Base-by-base conservation (phyloP, 495 filamentous ascomycete species). In the Paragyromitra xinjiangensis region DNA sequence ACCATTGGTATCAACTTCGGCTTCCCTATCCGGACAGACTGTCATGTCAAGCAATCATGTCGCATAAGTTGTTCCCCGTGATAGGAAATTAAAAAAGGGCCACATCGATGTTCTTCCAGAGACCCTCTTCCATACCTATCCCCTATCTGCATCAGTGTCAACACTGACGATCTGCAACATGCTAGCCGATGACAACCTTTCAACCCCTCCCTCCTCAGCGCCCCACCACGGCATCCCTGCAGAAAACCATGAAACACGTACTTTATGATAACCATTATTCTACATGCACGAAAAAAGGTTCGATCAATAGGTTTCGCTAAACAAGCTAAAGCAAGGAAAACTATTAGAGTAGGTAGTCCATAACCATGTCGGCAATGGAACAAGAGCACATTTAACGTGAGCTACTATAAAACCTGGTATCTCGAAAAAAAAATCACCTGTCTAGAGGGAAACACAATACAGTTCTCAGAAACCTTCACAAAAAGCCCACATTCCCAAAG, bases 401-500 rank as follows among this genome's bases (percentile, higher is more conserved):
- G 39, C 44, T 78, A 66, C 65, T 69, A 62, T 14, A 67, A 79
- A 79, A 69, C 62, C 58, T 73, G 61, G 68, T 79, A 79, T 79
- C 66, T 56, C 11, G 34, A 56, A 24, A 55, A 39, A 62, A 45
- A 51, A 77, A 77, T 64, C 56, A 70, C 55, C 67, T 53, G 44
- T 79, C 77, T 79, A 78, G 40, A 66, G 66, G 61, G 66, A 79
- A 79, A 79, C 61, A 70, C 8, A 79, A 72, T 78, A 50, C 50
- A 72, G 56, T 51, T 40, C 50, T 64, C 42, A 48, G 69, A 64
- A 58, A 56, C 40, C 42, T 73, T 66, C 55, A 65, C 37, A 4
- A 59, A 76, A 75, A 58, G 29, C 67, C 26, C 26, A 72, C 58
- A 40, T 76, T 76, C 69, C 42, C 68, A 77, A 77, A 42, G 51